phyloP scores from a whole-genome alignment of 2,329 filamentous ascomycete genomes.

The Epichloe hybrida region DNA sequence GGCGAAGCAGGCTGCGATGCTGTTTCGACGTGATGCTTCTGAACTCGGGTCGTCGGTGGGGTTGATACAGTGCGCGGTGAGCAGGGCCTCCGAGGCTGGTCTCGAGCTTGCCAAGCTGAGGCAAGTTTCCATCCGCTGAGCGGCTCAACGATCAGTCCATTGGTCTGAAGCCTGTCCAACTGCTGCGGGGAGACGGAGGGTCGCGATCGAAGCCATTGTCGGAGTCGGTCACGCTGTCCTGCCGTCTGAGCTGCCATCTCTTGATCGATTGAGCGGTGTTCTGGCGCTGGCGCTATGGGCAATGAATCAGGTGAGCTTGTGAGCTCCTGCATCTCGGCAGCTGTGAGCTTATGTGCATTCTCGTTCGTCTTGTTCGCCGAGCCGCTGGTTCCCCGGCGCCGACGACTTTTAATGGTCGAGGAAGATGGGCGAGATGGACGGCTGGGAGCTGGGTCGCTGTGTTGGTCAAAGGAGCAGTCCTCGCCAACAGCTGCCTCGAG shows the following conservation, averaged over 20 bases:
- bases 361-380: conserved; percentile 23
- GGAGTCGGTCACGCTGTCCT: conserved; percentile 15
- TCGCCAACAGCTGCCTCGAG: background rate
- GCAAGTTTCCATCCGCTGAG: conserved; percentile 4
- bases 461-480: background rate
- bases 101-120: conserved; percentile 7
- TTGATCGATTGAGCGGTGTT: conserved; percentile 14
- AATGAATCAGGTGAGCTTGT: conserved; percentile 44
- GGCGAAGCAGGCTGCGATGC: conserved; percentile 19
- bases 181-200: background rate
- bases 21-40: conserved; percentile 11
- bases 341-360: conserved; percentile 40
- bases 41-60: conserved; percentile 32
- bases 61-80: conserved; percentile 35
- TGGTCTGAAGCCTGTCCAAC: conserved; percentile 9
- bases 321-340: conserved; percentile 44
- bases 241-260: conserved; percentile 18
- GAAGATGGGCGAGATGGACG: background rate
- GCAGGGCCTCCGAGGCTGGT: conserved; percentile 18
- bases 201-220: background rate
- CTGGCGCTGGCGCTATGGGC: conserved; percentile 33
- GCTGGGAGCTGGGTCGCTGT: background rate
- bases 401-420: conserved; percentile 4
- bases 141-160: conserved; percentile 14
- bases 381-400: conserved; percentile 16